phyloP scores from a whole-genome alignment of 75 land plant genomes.

The Azolla pinnata region DNA sequence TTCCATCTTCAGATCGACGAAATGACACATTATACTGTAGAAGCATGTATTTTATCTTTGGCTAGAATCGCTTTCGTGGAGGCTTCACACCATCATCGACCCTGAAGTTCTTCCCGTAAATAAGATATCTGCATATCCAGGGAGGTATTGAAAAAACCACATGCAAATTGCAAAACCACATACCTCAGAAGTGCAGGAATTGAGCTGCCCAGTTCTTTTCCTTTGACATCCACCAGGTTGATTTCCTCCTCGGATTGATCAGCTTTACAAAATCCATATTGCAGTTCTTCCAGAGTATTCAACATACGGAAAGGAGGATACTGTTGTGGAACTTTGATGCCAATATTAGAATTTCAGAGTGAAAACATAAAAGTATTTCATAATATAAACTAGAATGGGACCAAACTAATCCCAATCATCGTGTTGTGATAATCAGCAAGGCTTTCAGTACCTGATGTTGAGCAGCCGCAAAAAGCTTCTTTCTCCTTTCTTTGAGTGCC shows the following conservation, averaged over 20 bases:
- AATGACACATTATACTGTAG: no score
- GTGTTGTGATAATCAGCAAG: no score
- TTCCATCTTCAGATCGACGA: no score
- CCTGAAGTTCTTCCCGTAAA: neutral
- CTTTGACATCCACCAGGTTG: neutral
- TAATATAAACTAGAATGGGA: no score
- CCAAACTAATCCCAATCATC: no score
- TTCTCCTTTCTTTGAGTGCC: slow-evolving; percentile 1
- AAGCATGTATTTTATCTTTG: no score
- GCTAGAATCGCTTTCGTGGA: neutral
- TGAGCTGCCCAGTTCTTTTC: neutral
- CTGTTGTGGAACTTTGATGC: no score
- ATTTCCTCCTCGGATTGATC: neutral
- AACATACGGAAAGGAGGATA: neutral
- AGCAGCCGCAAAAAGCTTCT: neutral
- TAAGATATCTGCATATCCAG: neutral
- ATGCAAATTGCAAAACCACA: neutral
- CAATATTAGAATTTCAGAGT: no score
- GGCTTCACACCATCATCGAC: slow-evolving; percentile 4
- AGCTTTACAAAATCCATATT: neutral
- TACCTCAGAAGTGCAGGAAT: neutral
- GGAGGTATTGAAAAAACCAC: neutral
- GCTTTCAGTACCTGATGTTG: slow-evolving; percentile 5
- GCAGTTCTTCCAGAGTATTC: neutral
- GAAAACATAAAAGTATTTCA: no score